Base-by-base conservation (phyloP, 805 yeast species). In the Cyberlindnera misumaiensis region DNA sequence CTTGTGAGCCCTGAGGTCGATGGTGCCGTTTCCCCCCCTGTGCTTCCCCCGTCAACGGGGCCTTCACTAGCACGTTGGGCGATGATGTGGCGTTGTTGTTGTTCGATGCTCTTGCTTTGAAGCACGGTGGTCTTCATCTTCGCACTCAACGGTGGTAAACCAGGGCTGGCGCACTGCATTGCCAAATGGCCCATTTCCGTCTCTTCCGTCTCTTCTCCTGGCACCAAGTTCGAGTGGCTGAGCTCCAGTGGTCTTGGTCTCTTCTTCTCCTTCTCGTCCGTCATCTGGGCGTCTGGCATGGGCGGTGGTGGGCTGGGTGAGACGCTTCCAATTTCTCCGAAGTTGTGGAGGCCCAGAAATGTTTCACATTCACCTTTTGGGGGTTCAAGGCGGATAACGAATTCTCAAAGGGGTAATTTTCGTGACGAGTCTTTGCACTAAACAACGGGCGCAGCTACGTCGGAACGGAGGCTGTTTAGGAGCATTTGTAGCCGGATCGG, bases 101-200 rank as follows among this genome's bases (percentile, higher is more conserved):
- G 52, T 32, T 52, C 56, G 5, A 55, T 55, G 9, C 46, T 22
- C 39, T 46, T 49, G 22, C 58, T 53, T 7, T 50, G 48, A 20
- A 49, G 18, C 15, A 55, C 45, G 0, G 60, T 53, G 16, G 53
- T 40, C 33, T 52, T 46, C 58, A 55, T 54, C 36, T 51, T 48
- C 2, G 56, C 51, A 32, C 52, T 49, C 4, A 55, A 38, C 0
- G 59, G 53, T 5, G 59, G 57, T 14, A 53, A 40, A 0, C 58
- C 58, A 6, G 60, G 60, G 15, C 58, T 53, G n/a, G 50, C 47
- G 36, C 56, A 53, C 33, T 52, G 43, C 38, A 54, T 29, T 10
- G 58, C 60, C 17, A 34, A 45, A n/a, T 51, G 49, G 8, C 32
- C 42, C 56, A 54, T 50, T 16, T 43, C 46, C 25, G 28, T 32